Evolutionary conservation across 176 grass and related monocot genomes (phyloP).

Genomic region (Carex parvula): DNA sequence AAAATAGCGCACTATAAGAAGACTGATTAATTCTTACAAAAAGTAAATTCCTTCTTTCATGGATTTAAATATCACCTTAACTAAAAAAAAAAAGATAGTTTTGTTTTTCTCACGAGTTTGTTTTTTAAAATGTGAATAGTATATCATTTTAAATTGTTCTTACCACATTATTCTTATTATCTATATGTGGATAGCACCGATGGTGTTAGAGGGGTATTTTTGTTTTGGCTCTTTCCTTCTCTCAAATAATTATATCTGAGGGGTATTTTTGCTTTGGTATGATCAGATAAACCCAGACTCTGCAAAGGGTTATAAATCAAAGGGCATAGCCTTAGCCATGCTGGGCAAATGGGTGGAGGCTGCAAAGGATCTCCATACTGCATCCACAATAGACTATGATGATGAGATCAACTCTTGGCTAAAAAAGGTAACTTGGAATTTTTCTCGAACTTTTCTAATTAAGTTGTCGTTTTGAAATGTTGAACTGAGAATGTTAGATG

Average conservation of each 20-base stretch:
- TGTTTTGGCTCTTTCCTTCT: background rate
- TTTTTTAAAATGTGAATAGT: background rate
- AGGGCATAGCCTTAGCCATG: constrained; percentile 82
- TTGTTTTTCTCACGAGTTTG: background rate
- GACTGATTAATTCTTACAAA: background rate
- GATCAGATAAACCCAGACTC: constrained; percentile 91
- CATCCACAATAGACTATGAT: constrained; percentile 93
- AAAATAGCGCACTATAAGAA: background rate
- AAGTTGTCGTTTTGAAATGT: background rate
- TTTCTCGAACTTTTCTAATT: background rate
- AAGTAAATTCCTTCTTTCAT: background rate
- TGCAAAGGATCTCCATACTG: constrained; percentile 71
- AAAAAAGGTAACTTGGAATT: constrained; percentile 53
- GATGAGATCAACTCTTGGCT: constrained; percentile 91
- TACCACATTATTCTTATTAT: background rate
- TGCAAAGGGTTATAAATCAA: constrained; percentile 91
- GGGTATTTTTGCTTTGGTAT: background rate
- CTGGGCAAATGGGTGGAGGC: constrained; percentile 90
- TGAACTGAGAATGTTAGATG: background rate
- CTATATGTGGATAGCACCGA: background rate
- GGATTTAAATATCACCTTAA: background rate
- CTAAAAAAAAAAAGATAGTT: background rate
- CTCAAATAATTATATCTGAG: background rate
- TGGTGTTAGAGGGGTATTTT: background rate
- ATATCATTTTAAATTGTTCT: background rate